Conservation (phyloP, 176 grass and related monocot genomes). For the Echinochloa phyllopogon region DNA sequence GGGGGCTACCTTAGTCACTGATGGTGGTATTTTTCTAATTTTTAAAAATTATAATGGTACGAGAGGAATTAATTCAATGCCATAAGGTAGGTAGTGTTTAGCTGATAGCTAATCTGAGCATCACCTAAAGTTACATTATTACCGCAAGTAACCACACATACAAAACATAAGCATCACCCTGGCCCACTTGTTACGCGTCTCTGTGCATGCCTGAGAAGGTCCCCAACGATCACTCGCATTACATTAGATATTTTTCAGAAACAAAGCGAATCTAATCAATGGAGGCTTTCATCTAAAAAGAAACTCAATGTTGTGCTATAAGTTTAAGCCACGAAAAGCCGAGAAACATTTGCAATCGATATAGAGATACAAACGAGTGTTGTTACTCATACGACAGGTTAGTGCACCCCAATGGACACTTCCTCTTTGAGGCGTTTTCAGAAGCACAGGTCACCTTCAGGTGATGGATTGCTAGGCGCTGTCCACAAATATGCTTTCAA, state of each 20-base stretch:
- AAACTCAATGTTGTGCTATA: constrained; percentile 15
- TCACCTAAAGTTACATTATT: not conserved
- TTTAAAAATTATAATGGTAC: too few species aligned
- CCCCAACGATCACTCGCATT: not conserved
- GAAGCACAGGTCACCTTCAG: not conserved
- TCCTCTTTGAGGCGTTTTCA: constrained; percentile 5
- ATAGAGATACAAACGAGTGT: not conserved
- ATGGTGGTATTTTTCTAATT: too few species aligned
- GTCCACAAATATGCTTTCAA: constrained; percentile 12
- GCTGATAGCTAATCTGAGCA: not conserved
- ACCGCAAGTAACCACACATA: not conserved
- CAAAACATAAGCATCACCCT: not conserved
- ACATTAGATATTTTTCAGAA: not conserved
- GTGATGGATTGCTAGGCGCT: not conserved
- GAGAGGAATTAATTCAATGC: too few species aligned
- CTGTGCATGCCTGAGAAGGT: not conserved
- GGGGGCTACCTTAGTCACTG: too few species aligned
- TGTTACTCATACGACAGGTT: not conserved
- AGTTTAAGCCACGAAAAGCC: constrained; percentile 8
- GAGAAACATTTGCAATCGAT: not conserved
- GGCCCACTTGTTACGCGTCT: not conserved
- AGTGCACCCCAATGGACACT: not conserved
- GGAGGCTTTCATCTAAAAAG: not conserved
- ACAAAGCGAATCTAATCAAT: not conserved
- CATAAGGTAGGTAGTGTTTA: too few species aligned